Conservation (phyloP, 139 green algal genomes). For the Nannochloris sp. region DNA sequence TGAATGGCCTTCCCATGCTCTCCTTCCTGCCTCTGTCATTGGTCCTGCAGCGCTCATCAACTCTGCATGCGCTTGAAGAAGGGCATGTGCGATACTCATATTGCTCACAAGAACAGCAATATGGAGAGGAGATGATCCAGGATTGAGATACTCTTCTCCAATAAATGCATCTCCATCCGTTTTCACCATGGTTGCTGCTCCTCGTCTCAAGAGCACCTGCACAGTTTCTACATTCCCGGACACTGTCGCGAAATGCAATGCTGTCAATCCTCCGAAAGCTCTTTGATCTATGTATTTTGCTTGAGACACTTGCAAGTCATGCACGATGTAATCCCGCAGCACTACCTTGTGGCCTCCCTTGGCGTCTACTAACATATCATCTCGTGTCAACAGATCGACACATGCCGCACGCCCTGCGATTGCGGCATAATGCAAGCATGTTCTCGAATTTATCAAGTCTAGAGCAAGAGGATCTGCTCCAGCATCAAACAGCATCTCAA, state of each 20-base stretch:
- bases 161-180: slow-evolving; percentile 31
- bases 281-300: slow-evolving; percentile 42
- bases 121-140: slow-evolving; percentile 44
- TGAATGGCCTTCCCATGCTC: slow-evolving; percentile 41
- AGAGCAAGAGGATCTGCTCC: slow-evolving; percentile 31
- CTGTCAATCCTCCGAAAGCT: slow-evolving; percentile 38
- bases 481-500: slow-evolving; percentile 24
- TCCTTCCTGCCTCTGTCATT: slow-evolving; percentile 23
- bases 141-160: slow-evolving; percentile 25
- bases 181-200: slow-evolving; percentile 45
- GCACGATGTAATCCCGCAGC: slow-evolving; percentile 27
- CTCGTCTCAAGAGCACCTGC: slow-evolving; percentile 28
- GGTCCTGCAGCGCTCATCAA: slow-evolving; percentile 22
- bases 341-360: slow-evolving; percentile 10
- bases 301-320: slow-evolving; percentile 24
- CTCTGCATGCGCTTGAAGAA: slow-evolving; percentile 32
- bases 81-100: slow-evolving; percentile 38
- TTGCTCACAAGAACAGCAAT: slow-evolving; percentile 32
- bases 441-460: slow-evolving; percentile 25
- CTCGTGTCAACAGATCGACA: slow-evolving; percentile 26
- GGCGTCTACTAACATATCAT: slow-evolving; percentile 15
- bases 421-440: slow-evolving; percentile 40
- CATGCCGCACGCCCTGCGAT: slow-evolving; percentile 16
- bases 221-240: slow-evolving; percentile 33
- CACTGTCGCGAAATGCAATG: slow-evolving; percentile 42